phyloP scores from a whole-genome alignment of 345 rosid species.

The Eucalyptus lansdowneana region DNA sequence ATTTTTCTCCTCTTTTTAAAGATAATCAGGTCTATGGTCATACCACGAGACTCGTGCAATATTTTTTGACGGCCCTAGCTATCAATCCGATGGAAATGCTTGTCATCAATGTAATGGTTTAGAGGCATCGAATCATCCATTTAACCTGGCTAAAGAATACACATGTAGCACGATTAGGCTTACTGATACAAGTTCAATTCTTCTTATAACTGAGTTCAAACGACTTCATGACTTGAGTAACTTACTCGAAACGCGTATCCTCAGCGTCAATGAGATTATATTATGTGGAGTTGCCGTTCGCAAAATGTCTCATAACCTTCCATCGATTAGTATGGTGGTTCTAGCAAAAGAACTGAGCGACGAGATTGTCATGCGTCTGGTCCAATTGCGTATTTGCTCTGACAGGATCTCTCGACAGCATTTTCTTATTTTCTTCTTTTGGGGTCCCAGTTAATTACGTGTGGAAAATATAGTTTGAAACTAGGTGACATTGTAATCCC shows the following conservation, averaged over 20 bases:
- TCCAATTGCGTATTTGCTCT: neutral
- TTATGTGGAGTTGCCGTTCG: neutral
- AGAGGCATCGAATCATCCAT: neutral
- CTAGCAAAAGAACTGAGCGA: neutral
- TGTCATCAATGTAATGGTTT: neutral
- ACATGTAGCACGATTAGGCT: neutral
- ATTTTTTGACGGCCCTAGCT: neutral
- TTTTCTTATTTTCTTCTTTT: neutral
- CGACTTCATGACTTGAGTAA: neutral
- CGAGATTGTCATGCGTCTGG: neutral
- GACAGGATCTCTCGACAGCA: neutral
- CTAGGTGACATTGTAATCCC: neutral
- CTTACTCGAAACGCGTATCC: neutral
- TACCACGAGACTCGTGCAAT: neutral
- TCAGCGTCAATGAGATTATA: neutral
- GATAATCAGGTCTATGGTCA: neutral
- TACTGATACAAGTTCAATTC: neutral
- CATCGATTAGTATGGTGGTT: neutral
- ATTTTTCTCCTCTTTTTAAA: neutral
- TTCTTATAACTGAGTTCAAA: neutral
- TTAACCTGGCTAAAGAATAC: neutral
- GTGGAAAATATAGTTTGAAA: neutral
- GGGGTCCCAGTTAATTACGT: neutral
- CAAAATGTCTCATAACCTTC: neutral
- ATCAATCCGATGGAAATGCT: neutral